Percentiles rank a stretch among this genome's conserved stretches.
Evolutionary conservation across 371 early-diverging fungal species (phyloP).

Genomic region (Mortierella sp.): DNA sequence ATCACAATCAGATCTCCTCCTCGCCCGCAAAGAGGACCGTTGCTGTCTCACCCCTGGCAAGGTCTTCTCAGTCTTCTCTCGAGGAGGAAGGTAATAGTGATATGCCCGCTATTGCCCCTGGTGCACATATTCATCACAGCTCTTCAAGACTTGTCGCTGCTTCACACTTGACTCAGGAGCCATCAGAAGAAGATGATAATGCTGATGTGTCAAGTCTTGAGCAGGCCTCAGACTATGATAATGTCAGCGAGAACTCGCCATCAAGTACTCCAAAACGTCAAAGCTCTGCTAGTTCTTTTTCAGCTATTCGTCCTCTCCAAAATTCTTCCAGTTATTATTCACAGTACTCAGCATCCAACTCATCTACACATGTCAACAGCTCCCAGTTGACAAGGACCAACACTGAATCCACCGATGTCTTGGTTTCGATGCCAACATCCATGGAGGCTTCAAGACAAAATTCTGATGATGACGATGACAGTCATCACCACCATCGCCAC

Average conservation of each 20-base stretch:
- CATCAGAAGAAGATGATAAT: constrained; percentile 17
- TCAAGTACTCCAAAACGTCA: constrained; percentile 2
- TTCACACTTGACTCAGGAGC: constrained; percentile 14
- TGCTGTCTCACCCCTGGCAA: constrained; percentile 20
- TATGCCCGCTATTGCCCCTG: constrained; percentile 8
- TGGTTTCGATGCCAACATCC: constrained; percentile 34
- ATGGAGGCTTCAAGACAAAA: constrained; percentile 40
- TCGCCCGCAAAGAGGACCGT: constrained; percentile 17
- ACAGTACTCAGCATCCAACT: background rate
- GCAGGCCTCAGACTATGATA: constrained; percentile 23
- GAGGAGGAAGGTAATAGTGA: constrained; percentile 33
- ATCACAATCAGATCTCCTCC: constrained; percentile 8
- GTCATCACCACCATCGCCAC: constrained; percentile 6
- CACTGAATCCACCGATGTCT: constrained; percentile 41
- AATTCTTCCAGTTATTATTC: constrained; percentile 2
- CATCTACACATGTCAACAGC: background rate
- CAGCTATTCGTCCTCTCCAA: background rate
- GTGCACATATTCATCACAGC: constrained; percentile 6
- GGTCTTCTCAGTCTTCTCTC: constrained; percentile 8
- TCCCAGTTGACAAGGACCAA: constrained; percentile 32
- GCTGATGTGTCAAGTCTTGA: constrained; percentile 27
- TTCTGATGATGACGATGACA: constrained; percentile 43
- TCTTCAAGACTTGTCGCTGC: constrained; percentile 14
- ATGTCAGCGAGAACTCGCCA: background rate
- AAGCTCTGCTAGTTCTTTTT: background rate